Percentiles rank a stretch among this genome's conserved stretches.
Evolutionary conservation across 768 basidiomycete genomes (phyloP).

Genomic region (Lanmaoa pseudosensibilis): DNA sequence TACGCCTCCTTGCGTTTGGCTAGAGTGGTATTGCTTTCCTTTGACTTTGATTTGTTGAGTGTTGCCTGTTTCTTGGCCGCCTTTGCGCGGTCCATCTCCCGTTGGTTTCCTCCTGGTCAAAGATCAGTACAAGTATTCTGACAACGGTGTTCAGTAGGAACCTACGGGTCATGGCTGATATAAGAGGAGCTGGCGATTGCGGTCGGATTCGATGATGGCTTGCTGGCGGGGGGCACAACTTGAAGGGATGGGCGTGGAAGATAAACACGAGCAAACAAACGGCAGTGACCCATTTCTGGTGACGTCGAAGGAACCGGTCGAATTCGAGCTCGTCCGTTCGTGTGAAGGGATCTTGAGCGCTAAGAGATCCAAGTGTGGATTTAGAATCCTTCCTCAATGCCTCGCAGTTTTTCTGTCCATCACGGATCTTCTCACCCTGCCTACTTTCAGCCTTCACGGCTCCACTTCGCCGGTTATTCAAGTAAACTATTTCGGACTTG

Average conservation of each 20-base stretch:
- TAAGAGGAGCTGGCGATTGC: neutral
- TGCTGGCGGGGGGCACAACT: neutral
- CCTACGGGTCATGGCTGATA: constrained; percentile 54
- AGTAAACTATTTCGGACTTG: constrained; percentile 6
- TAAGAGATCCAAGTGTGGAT: constrained; percentile 1
- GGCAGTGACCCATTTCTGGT: neutral
- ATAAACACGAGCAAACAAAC: constrained; percentile 31
- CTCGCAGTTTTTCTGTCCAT: neutral
- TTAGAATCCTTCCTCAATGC: constrained; percentile 4
- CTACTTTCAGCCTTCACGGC: constrained; percentile 3
- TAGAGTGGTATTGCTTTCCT: constrained; percentile 63
- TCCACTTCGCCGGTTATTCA: constrained; percentile 10
- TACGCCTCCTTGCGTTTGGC: constrained; percentile 77
- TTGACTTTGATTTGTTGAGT: constrained; percentile 55
- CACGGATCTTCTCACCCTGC: constrained; percentile 13
- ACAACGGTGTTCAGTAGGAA: constrained; percentile 11
- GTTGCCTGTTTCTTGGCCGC: constrained; percentile 69
- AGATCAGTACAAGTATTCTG: constrained; percentile 10
- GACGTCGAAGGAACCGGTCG: constrained; percentile 2
- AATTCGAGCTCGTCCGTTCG: neutral
- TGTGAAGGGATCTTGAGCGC: constrained; percentile 21
- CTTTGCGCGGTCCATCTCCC: constrained; percentile 70
- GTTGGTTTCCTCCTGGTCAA: constrained; percentile 73
- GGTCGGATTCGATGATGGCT: constrained; percentile 10
- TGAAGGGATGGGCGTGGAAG: neutral